phyloP scores from a whole-genome alignment of 1,284 basidiomycete genomes.

The Volvariella surrecta region DNA sequence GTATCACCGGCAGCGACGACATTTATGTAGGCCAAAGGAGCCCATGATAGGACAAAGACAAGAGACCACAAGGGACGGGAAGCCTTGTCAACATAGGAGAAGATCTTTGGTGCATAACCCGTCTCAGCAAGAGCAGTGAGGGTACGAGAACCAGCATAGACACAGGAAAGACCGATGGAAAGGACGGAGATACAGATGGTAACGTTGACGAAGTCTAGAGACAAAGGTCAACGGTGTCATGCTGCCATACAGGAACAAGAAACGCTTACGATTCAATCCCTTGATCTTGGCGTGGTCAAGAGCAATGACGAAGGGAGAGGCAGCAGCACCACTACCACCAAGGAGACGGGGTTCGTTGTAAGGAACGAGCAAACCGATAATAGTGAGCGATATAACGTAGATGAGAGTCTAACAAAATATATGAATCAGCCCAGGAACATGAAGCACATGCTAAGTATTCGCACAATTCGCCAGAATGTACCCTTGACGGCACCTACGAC shows the following conservation, averaged over 20 bases:
- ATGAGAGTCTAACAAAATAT: slow-evolving; percentile 25
- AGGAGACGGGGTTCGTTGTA: slow-evolving; percentile 40
- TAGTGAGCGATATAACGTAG: slow-evolving; percentile 31
- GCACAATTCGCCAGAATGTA: slow-evolving; percentile 38
- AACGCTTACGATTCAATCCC: slow-evolving; percentile 42
- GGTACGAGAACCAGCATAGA: slow-evolving; percentile 60
- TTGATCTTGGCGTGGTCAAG: slow-evolving; percentile 52
- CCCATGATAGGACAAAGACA: slow-evolving; percentile 25
- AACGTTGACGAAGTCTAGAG: slow-evolving; percentile 53
- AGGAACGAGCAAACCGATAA: slow-evolving; percentile 41
- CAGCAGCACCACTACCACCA: slow-evolving; percentile 30
- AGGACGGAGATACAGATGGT: slow-evolving; percentile 64
- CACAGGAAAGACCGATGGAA: slow-evolving; percentile 59
- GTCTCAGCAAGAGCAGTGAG: slow-evolving; percentile 62
- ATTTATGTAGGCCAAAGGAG: slow-evolving; percentile 31
- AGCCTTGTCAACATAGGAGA: slow-evolving; percentile 36
- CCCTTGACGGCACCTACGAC: slow-evolving; percentile 29
- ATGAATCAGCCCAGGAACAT: background rate
- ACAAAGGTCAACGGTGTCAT: background rate
- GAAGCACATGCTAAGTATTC: slow-evolving; percentile 10
- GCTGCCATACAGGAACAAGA: background rate
- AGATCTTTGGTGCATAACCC: slow-evolving; percentile 59
- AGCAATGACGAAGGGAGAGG: slow-evolving; percentile 59
- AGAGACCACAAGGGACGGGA: slow-evolving; percentile 30
- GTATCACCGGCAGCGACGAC: slow-evolving; percentile 21